Percentiles rank a stretch among this genome's conserved stretches.
phyloP scores from a whole-genome alignment of 768 basidiomycete genomes.

The Pleurotus pulmonarius region DNA sequence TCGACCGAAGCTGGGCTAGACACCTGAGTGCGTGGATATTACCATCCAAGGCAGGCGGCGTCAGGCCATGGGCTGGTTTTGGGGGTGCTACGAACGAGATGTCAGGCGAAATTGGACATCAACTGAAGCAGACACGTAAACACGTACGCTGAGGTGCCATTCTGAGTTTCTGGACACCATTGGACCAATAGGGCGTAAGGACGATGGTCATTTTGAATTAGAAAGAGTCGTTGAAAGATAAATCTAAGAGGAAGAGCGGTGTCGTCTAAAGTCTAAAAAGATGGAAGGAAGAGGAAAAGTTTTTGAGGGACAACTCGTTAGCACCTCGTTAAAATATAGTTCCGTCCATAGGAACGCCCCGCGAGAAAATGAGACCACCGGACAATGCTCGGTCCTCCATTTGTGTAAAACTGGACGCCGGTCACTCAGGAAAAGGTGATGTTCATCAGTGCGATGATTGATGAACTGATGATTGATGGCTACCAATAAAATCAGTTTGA shows the following conservation, averaged over 20 bases:
- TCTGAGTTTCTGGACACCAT: slow-evolving; percentile 71
- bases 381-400: slow-evolving; percentile 4
- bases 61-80: slow-evolving; percentile 48
- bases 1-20: slow-evolving; percentile 69
- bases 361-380: not conserved
- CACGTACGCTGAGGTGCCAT: slow-evolving; percentile 52
- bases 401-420: slow-evolving; percentile 8
- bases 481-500: not conserved
- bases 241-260: not conserved
- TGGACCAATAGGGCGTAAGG: slow-evolving; percentile 68
- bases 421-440: not conserved
- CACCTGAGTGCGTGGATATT: slow-evolving; percentile 54
- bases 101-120: slow-evolving; percentile 3
- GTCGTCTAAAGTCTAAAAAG: not conserved
- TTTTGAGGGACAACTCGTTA: not conserved
- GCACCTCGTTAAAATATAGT: slow-evolving; percentile 3
- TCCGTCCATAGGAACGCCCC: not conserved
- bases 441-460: not conserved
- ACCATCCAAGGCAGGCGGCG: slow-evolving; percentile 56
- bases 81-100: slow-evolving; percentile 30
- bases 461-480: slow-evolving; percentile 2
- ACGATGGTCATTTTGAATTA: slow-evolving; percentile 47
- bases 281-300: not conserved
- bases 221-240: not conserved
- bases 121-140: slow-evolving; percentile 3